A percentile compares a stretch with the other conserved stretches of the same genome.
phyloP scores from a whole-genome alignment of 495 filamentous ascomycete genomes.

The Annulohypoxylon bovei region DNA sequence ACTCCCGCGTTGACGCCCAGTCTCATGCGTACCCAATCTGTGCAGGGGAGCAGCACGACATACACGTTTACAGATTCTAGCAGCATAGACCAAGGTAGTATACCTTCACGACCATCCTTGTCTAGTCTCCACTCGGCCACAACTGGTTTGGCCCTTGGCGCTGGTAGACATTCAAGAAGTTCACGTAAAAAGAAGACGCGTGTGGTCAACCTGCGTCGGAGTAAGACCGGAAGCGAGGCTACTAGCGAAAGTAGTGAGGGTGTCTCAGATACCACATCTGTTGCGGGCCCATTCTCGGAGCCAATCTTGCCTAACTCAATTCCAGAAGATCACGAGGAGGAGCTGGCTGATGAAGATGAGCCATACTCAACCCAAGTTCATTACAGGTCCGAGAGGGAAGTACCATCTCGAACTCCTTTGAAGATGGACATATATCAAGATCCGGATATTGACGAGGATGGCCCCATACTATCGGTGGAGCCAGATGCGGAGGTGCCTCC shows the following conservation, averaged over 20 bases:
- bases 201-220: conserved; percentile 87
- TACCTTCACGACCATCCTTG: conserved; percentile 59
- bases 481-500: conserved; percentile 34
- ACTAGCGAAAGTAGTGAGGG: conserved; percentile 56
- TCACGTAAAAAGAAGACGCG: conserved; percentile 87
- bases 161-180: conserved; percentile 70
- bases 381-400: conserved; percentile 47
- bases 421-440: conserved; percentile 42
- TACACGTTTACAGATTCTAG: conserved; percentile 69
- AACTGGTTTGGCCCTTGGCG: conserved; percentile 71
- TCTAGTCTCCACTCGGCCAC: conserved; percentile 59
- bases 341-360: conserved; percentile 57
- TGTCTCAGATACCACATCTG: conserved; percentile 50
- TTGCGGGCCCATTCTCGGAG: conserved; percentile 60
- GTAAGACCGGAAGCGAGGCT: conserved; percentile 66
- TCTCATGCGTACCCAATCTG: conserved; percentile 69
- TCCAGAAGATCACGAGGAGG: conserved; percentile 66
- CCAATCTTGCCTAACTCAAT: conserved; percentile 54
- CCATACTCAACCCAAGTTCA: conserved; percentile 54
- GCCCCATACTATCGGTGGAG: conserved; percentile 13
- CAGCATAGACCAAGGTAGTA: conserved; percentile 58
- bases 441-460: conserved; percentile 23
- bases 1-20: conserved; percentile 63
- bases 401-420: conserved; percentile 44
- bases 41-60: conserved; percentile 67